Evolutionary conservation across 805 yeast genomes (phyloP).

Genomic region (Teunomyces lycoperdinae): DNA sequence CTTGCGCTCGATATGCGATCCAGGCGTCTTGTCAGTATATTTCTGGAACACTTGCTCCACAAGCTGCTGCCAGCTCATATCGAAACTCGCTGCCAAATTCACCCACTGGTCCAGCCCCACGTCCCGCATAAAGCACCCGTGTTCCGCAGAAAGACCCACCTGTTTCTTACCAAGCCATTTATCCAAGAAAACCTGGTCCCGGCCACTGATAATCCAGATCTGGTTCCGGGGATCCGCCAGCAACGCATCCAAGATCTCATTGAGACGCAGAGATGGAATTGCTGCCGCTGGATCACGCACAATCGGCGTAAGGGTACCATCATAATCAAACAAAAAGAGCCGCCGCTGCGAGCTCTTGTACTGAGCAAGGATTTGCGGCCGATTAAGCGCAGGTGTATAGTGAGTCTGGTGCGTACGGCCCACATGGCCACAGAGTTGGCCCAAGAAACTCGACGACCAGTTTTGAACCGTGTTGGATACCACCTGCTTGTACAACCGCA

Average conservation of each 20-base stretch:
- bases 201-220: slow-evolving; percentile 94
- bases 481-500: slow-evolving; percentile 60
- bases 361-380: slow-evolving; percentile 57
- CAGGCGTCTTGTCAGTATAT: slow-evolving; percentile 88
- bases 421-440: slow-evolving; percentile 43
- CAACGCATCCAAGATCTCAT: slow-evolving; percentile 55
- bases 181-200: slow-evolving; percentile 87
- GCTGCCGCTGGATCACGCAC: slow-evolving; percentile 98
- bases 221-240: slow-evolving; percentile 76
- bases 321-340: slow-evolving; percentile 89
- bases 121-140: slow-evolving; percentile 90
- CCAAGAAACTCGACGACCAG: slow-evolving; percentile 71
- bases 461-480: slow-evolving; percentile 68
- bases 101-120: slow-evolving; percentile 70
- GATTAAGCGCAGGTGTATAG: slow-evolving; percentile 70
- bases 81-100: slow-evolving; percentile 75
- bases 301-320: slow-evolving; percentile 95
- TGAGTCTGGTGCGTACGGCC: slow-evolving; percentile 43
- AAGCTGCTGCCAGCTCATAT: slow-evolving; percentile 92
- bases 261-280: slow-evolving; percentile 77
- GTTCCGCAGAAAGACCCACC: slow-evolving; percentile 92
- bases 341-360: slow-evolving; percentile 65
- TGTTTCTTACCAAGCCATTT: slow-evolving; percentile 77
- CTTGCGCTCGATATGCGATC: slow-evolving; percentile 80
- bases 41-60: slow-evolving; percentile 71